Evolutionary conservation across 345 rosid genomes (phyloP), one percentile per base, ranked within the genome.

Genomic region (Brassica rapa): DNA sequence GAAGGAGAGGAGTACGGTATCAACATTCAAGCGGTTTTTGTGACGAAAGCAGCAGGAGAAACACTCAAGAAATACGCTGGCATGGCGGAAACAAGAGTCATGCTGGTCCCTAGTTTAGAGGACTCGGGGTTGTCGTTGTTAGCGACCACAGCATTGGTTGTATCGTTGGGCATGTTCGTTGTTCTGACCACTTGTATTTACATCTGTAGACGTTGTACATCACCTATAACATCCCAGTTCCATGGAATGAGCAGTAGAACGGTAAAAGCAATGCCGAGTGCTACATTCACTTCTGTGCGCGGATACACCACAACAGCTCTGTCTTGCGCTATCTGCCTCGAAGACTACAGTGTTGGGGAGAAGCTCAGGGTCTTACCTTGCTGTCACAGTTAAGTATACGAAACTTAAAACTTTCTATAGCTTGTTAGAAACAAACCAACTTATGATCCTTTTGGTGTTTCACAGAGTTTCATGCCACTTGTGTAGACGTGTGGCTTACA

Each of bases 241-340:
- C 89, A 85, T 77, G 94, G 97, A 39, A 94, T 94, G 97, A 89
- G 96, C 73, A 76, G 78, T 49, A 88, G 87, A 35, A 82, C 83
- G 62, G 97, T 94, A 62, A 92, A 90, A 82, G 97, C 96, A 80
- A 87, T 94, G 97, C 94, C 96, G 14, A 94, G 92, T 83, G 85
- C 90, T 74, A 82, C 80, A 68, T 94, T 94, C 69, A 89, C 93
- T 37, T 62, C 86, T 16, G 90, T 81, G 70, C 74, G 84, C 68
- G 93, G 87, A 83, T 96, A 94, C 81, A 88, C 85, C 77, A 87
- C 83, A 27, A 92, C 96, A 37, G 86, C 96, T 49, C 68, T 75
- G 59, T 86, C 94, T 16, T 94, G 98, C 68, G 91, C 94, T 25
- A 88, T 92, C 77, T 94, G 98, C 83, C 94, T 90, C 61, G 96